phyloP scores from a whole-genome alignment of 164 flowering plant species.

The Taxillus chinensis region DNA sequence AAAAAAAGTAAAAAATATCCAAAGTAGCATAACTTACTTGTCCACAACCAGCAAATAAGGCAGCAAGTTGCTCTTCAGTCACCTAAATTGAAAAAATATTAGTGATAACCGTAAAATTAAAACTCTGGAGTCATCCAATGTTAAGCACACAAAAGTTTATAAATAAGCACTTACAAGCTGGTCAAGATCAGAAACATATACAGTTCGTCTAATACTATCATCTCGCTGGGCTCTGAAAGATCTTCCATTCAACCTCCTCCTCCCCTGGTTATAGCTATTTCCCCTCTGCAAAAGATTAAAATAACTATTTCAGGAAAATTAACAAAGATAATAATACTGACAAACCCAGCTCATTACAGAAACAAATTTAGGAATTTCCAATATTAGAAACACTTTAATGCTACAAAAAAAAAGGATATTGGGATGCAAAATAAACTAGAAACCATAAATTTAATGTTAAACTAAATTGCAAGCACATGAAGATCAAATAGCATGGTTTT shows the following conservation, averaged over 20 bases:
- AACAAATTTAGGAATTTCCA: too few relatives aligned
- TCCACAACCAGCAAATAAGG: constrained; percentile 32
- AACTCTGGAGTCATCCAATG: neutral
- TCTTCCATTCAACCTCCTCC: constrained; percentile 28
- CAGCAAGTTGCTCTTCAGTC: constrained; percentile 44
- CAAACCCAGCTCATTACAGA: too few relatives aligned
- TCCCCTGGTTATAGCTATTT: constrained; percentile 27
- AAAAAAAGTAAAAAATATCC: neutral
- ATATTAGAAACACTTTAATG: too few relatives aligned
- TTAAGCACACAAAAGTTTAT: neutral
- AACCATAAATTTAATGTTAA: too few relatives aligned
- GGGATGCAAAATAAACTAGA: too few relatives aligned
- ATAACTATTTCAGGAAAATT: too few relatives aligned
- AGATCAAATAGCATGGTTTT: too few relatives aligned
- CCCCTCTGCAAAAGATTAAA: constrained; percentile 20
- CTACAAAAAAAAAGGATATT: too few relatives aligned
- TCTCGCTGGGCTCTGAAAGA: constrained; percentile 30
- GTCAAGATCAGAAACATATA: constrained; percentile 46
- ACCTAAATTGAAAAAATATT: constrained; percentile 16
- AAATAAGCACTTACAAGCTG: constrained; percentile 22
- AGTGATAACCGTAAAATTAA: neutral
- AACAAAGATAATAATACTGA: too few relatives aligned
- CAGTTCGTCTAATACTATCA: constrained; percentile 34
- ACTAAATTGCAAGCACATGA: too few relatives aligned
- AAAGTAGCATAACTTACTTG: constrained; percentile 20